Conservation (phyloP, 2,329 filamentous ascomycete genomes). For the Alternaria angustiovoidea region DNA sequence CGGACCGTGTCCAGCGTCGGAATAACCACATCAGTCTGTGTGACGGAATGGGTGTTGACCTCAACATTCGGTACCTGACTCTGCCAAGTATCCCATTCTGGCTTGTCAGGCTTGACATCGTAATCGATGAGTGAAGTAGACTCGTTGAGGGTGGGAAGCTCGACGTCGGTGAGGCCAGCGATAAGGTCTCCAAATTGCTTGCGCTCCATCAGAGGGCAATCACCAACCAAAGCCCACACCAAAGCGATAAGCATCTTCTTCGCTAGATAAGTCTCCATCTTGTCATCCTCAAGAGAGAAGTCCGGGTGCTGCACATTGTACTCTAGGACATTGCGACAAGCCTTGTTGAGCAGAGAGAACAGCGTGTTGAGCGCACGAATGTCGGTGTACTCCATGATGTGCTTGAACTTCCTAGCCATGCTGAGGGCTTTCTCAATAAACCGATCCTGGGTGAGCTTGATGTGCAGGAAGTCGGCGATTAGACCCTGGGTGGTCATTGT, state of each 20-base stretch:
- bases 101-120: conserved; percentile 85
- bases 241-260: conserved; percentile 94
- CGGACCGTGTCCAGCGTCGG: conserved; percentile 96
- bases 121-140: conserved; percentile 92
- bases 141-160: conserved; percentile 80
- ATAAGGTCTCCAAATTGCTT: conserved; percentile 89
- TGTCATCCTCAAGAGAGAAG: conserved; percentile 89
- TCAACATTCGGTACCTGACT: conserved; percentile 93
- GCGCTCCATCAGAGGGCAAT: conserved; percentile 87
- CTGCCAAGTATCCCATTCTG: conserved; percentile 93
- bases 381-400: conserved; percentile 98
- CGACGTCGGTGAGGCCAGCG: conserved; percentile 82
- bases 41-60: conserved; percentile 97
- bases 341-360: conserved; percentile 95
- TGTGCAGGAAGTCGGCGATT: conserved; percentile 79
- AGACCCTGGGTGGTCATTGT: conserved; percentile 79
- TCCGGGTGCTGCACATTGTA: conserved; percentile 95
- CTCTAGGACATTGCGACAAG: conserved; percentile 89
- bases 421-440: conserved; percentile 82
- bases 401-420: conserved; percentile 79
- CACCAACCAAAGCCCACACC: conserved; percentile 95
- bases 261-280: conserved; percentile 85
- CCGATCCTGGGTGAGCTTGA: conserved; percentile 77
- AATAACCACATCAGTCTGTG: conserved; percentile 97
- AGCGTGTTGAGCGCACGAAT: conserved; percentile 90